Evolutionary conservation across 2,329 filamentous ascomycete genomes (phyloP), one percentile per base, ranked within the genome.

Genomic region (Neopestalotiopsis sp.): DNA sequence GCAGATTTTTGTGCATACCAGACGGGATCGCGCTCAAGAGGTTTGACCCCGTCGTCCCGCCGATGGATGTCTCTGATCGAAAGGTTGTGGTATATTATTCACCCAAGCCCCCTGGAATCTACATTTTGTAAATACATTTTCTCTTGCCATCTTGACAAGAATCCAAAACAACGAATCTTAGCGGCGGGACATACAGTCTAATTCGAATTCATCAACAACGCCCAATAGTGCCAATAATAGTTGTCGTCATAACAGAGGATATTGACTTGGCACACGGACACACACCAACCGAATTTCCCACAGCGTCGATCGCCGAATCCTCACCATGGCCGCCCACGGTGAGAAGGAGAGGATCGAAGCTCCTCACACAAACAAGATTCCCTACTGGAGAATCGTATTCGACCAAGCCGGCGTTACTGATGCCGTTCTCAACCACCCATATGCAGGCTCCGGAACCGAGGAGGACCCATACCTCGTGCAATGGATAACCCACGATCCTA

Each of bases 341-440:
- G 61, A 64, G 61, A 64, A 49, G 61, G 63, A 57, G n/a, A 32
- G 34, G n/a, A 34, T 66, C 30, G 63, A 66, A 13, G 24, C 24
- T 57, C 17, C 63, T 28, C 17, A 34, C 14, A n/a, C 63, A 14
- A 24, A n/a, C 42, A 67, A 63, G 6, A 70, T 70, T 45, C 68
- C 68, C 12, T 68, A 65, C 32, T 70, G 68, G 68, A 66, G 68
- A 14, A 61, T 70, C 45, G 69, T 92, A 66, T 74, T 85, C 58
- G 84, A 90, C 75, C 89, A 88, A 67, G 83, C 84, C 38, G 85
- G 85, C 57, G 79, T 92, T 61, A 89, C 85, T 1, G 81, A 84
- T 61, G 82, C 85, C 68, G 85, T 90, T 12, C 79, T 89, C 61
- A 80, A 67, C 17, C 65, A 67, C 34, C 56, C 65, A n/a, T 67